phyloP scores from a whole-genome alignment of 116 monocot species.

The Thalassia testudinum region DNA sequence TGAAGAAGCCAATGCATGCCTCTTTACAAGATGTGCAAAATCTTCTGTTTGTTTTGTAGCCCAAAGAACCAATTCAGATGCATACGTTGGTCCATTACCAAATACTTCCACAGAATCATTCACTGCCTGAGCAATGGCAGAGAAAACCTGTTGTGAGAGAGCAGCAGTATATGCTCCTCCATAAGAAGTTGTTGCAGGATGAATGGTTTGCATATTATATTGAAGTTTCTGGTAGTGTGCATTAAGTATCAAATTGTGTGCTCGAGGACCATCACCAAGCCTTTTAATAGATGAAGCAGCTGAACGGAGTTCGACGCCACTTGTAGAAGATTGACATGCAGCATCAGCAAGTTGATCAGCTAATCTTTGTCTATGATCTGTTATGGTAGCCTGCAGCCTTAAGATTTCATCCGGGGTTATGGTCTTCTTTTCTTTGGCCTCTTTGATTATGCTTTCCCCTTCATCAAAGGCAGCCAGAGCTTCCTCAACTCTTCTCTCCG shows the following conservation, averaged over 20 bases:
- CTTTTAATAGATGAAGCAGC: conserved; percentile 90
- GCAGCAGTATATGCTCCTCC: conserved; percentile 97
- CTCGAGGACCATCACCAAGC: conserved; percentile 88
- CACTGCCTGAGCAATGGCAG: conserved; percentile 89
- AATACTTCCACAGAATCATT: conserved; percentile 85
- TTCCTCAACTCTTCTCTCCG: conserved; percentile 96
- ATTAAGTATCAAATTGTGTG: conserved; percentile 73
- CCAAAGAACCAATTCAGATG: conserved; percentile 87
- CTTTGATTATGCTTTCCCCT: conserved; percentile 54
- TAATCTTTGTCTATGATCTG: conserved; percentile 48
- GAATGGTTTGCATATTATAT: conserved; percentile 87
- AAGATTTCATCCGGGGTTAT: conserved; percentile 28
- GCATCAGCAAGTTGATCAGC: conserved; percentile 93
- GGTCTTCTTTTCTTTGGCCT: conserved; percentile 44
- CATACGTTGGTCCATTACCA: conserved; percentile 63
- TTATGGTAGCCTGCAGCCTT: conserved; percentile 37
- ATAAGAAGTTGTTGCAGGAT: conserved; percentile 90
- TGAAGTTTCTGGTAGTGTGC: conserved; percentile 81
- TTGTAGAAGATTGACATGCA: conserved; percentile 83
- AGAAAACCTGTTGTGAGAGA: conserved; percentile 90
- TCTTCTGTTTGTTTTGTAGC: conserved; percentile 70
- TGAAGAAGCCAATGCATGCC: conserved; percentile 84
- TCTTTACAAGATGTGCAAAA: conserved; percentile 83
- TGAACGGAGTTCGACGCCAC: conserved; percentile 86
- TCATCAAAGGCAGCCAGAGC: conserved; percentile 87